These are phyloP conservation scores for Aspergillus ostianus DNA, from an alignment of 495 filamentous ascomycete genomes.

Conservation along the genomic window DNA sequence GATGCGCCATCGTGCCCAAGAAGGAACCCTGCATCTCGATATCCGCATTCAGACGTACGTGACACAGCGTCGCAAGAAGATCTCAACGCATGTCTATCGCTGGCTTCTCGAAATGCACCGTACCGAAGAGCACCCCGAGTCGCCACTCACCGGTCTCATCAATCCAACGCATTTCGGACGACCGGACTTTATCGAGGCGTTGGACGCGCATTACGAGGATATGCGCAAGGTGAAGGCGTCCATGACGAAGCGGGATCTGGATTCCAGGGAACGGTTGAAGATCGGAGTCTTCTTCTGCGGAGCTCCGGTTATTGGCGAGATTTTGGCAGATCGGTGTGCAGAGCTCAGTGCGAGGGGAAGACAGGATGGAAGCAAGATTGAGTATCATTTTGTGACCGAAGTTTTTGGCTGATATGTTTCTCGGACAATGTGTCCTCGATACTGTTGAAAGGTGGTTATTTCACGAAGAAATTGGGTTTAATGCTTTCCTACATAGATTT, in stretches of 20 bases:
- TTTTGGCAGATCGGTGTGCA: conserved; percentile 3
- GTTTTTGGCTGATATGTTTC: background rate
- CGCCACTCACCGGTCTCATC: conserved; percentile 9
- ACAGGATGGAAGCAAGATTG: conserved; percentile 10
- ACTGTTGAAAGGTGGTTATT: background rate
- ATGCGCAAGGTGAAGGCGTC: conserved; percentile 7
- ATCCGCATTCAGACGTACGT: conserved; percentile 6
- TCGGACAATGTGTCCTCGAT: too few relatives aligned
- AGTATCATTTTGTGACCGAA: conserved; percentile 11
- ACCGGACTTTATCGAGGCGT: conserved; percentile 5
- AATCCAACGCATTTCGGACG: conserved; percentile 12
- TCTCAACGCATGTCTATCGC: conserved; percentile 4
- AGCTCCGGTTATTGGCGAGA: conserved; percentile 7
- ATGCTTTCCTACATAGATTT: too few relatives aligned
- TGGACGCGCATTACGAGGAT: conserved; percentile 5
- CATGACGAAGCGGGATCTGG: conserved; percentile 4
- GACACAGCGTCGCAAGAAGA: conserved; percentile 5
- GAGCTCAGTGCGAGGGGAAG: conserved; percentile 1
- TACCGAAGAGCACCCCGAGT: conserved; percentile 6
- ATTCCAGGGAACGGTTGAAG: conserved; percentile 1
- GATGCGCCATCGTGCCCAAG: conserved; percentile 2
- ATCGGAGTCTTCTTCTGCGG: conserved; percentile 9
- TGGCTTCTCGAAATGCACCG: conserved; percentile 13
- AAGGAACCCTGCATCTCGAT: conserved; percentile 4
- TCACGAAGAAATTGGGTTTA: too few relatives aligned